phyloP scores from a whole-genome alignment of 2,329 filamentous ascomycete genomes.

The Colletotrichum simmondsii region DNA sequence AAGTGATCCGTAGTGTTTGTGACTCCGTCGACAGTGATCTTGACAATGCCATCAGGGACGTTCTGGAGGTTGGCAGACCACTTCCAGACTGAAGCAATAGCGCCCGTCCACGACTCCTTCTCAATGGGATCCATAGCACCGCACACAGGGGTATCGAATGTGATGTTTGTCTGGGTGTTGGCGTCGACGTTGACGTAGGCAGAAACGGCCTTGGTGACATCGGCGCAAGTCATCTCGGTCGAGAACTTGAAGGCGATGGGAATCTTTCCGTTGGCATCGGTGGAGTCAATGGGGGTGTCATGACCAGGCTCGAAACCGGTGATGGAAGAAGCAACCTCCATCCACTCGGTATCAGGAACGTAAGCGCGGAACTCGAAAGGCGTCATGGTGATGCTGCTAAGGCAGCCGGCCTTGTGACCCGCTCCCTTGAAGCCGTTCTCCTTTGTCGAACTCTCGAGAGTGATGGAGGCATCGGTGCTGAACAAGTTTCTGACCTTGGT shows the following conservation, averaged over 20 bases:
- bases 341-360: constrained; percentile 52
- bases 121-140: constrained; percentile 45
- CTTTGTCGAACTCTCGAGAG: constrained; percentile 56
- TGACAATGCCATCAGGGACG: constrained; percentile 70
- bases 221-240: constrained; percentile 69
- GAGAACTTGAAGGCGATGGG: constrained; percentile 68
- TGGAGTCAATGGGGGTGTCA: constrained; percentile 65
- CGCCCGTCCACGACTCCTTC: constrained; percentile 57
- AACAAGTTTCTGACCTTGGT: constrained; percentile 72
- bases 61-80: constrained; percentile 63
- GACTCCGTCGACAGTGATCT: constrained; percentile 60
- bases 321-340: constrained; percentile 59
- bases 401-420: constrained; percentile 63
- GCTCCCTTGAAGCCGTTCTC: constrained; percentile 59
- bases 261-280: constrained; percentile 53
- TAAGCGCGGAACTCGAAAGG: constrained; percentile 70
- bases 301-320: constrained; percentile 71
- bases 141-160: constrained; percentile 57
- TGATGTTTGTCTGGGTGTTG: constrained; percentile 54
- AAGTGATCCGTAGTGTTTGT: constrained; percentile 70
- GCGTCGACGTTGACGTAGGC: constrained; percentile 64
- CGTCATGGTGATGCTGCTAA: constrained; percentile 61
- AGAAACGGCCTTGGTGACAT: constrained; percentile 58
- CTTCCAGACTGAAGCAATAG: constrained; percentile 64
- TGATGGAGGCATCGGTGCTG: constrained; percentile 68